Evolutionary conservation across 2,329 filamentous ascomycete genomes (phyloP), one percentile per base, ranked within the genome.

Genomic region (Orbilia oligospora): DNA sequence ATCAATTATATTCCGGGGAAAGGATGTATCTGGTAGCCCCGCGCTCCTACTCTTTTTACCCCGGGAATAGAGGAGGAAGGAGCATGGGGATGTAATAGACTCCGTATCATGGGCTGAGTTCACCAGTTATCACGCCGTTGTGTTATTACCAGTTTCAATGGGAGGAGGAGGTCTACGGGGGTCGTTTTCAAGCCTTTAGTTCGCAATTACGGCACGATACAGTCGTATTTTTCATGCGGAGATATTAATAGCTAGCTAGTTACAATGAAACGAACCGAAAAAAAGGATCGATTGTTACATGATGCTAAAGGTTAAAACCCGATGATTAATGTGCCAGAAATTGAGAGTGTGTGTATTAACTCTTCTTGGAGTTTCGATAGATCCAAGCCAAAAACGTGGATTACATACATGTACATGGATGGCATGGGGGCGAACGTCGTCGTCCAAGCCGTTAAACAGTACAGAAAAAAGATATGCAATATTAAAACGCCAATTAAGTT

Each of bases 401-500:
- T 44, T 41, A 24, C 36, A 44, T 61, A n/a, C n/a, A n/a, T n/a
- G n/a, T n/a, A n/a, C n/a, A n/a, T n/a, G n/a, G n/a, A n/a, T n/a
- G n/a, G 55, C 6, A 3, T 30, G 55, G 55, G 55, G 27, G 6
- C 27, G 27, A 3, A 3, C 6, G 30, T 6, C 44, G 6, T 14
- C 53, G 53, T 58, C n/a, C 30, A 36, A 22, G 53, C 30, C 53
- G 53, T 56, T 38, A 22, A 22, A 18, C n/a, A n/a, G n/a, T n/a
- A n/a, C n/a, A 1, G 24, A 9, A 24, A 16, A 36, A 61, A 44
- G 56, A 61, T 61, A 44, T 44, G 56, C 56, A 61, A 44, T 44
- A 61, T 61, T 36, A 61, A 36, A 61, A 33, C 41, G 33, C 30
- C 46, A 51, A 41, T 61, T 73, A 73, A 65, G 61, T 66, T 41